Base-by-base conservation (phyloP, 371 early-diverging fungal species). In the Zancudomyces culisetae region DNA sequence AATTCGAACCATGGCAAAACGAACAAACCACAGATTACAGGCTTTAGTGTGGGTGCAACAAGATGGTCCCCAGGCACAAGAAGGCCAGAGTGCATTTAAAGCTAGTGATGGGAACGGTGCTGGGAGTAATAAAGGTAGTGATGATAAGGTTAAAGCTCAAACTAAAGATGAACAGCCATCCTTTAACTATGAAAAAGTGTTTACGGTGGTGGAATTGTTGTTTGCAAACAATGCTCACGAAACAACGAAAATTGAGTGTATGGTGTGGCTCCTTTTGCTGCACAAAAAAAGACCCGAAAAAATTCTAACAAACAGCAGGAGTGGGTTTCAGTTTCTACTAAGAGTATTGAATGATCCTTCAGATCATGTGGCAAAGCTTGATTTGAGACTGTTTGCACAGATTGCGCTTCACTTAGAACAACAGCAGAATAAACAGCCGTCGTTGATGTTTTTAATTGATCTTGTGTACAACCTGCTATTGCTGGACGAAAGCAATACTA, bases 251-350 rank as follows among this genome's bases (percentile, higher is more conserved):
- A 75, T 87, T 8, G 86, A 84, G 0, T 79, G 84, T 27, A 60
- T 94, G 59, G 88, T 87, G 42, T 94, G 95, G 95, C 64, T 94
- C 20, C 58, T 89, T 12, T 85, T 90, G 80, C 66, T 94, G 28
- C 93, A 94, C 57, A 78, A 77, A 49, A 90, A 87, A 55, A 81
- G 84, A 13, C 90, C 93, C 0, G 72, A 54, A 28, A 63, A 75
- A 51, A 79, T 78, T 26, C 66, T 83, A 45, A 71, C 78, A 22
- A 75, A 83, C 1, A 84, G 85, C 51, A 83, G 87, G 56, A 78
- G 76, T 45, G 80, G 80, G 21, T 85, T 89, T 53, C 81, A 82
- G 1, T 81, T 80, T 8, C 63, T 93, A 35, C 69, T 94, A 13
- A 77, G 80, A 57, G 79, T 83, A n/a, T 63, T 94, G 13, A 81